Evolutionary conservation across 2,329 filamentous ascomycete genomes (phyloP), one percentile per base, ranked within the genome.

Genomic region (Chalaropsis thielavioides): DNA sequence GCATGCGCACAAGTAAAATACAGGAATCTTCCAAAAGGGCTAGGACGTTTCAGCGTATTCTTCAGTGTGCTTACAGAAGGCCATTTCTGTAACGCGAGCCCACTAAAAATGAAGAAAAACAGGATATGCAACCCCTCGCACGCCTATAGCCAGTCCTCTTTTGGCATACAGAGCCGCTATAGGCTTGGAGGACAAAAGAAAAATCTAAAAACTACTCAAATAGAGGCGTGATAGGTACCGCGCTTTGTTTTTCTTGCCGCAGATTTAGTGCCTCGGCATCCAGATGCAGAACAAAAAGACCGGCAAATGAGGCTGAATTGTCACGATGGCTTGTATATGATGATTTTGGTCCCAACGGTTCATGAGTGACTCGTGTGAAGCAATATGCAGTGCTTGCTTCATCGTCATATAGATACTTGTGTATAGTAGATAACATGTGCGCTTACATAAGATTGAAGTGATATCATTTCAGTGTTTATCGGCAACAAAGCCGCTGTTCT

Each of bases 211-310:
- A 46, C 3, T 6, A n/a, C 15, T 46, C 43, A 46, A n/a, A 19
- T 46, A 17, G 15, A 58, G 15, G 4, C 38, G 54, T 31, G 54
- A 19, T 58, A n/a, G 54, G 13, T 58, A n/a, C 54, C n/a, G 38
- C 54, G 27, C 54, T 58, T 58, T 58, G 54, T 58, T 58, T 35
- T 58, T 58, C 19, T 38, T 58, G 54, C 54, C 54, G 54, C 54
- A 31, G 27, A n/a, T 17, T 8, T 58, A 58, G 54, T n/a, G 24
- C 54, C 27, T 58, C 27, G 27, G 54, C 13, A 38, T 17, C 19
- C 4, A 19, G 24, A 38, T 19, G 17, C 2, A n/a, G 31, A 27
- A 11, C 27, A 10, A 35, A 38, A 38, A 1, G 7, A 35, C 31
- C 3, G n/a, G n/a, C n/a, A n/a, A n/a, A n/a, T n/a, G n/a, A n/a